A percentile compares a stretch with the other conserved stretches of the same genome.
phyloP scores from a whole-genome alignment of 768 basidiomycete species.

The Hebeloma cylindrosporum region DNA sequence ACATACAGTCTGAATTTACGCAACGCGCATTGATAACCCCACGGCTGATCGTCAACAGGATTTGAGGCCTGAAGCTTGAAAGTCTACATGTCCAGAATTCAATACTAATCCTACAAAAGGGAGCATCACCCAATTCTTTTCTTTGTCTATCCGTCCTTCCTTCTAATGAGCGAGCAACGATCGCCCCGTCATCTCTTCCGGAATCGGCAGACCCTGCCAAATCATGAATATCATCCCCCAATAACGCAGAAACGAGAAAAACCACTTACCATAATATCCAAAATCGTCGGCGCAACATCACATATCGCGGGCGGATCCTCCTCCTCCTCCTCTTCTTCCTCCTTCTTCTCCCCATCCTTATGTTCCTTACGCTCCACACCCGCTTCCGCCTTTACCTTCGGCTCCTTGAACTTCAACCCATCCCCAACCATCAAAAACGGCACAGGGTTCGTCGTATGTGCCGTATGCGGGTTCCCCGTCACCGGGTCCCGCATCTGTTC shows the following conservation, averaged over 20 bases:
- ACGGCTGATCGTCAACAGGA: no score
- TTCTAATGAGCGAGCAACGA: conserved; percentile 43
- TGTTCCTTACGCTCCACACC: conserved; percentile 61
- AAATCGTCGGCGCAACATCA: conserved; percentile 88
- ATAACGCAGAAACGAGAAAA: neutral
- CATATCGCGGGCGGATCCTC: conserved; percentile 76
- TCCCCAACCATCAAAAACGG: conserved; percentile 87
- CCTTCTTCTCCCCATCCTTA: conserved; percentile 48
- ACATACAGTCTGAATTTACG: no score
- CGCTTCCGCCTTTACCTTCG: no score
- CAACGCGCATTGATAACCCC: no score
- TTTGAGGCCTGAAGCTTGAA: no score
- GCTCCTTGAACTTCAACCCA: conserved; percentile 55
- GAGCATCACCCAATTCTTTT: no score
- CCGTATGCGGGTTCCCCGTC: conserved; percentile 87
- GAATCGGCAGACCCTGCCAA: conserved; percentile 60
- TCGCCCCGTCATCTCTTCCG: conserved; percentile 68
- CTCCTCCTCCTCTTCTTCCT: conserved; percentile 45
- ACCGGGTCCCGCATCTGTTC: conserved; percentile 88
- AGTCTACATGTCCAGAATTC: no score
- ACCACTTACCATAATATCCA: conserved; percentile 63
- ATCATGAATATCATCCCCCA: neutral
- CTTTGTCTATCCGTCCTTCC: neutral
- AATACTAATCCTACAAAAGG: no score
- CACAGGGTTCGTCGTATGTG: conserved; percentile 87